phyloP scores from a whole-genome alignment of 345 rosid species.

The Pelargonium nanum region DNA sequence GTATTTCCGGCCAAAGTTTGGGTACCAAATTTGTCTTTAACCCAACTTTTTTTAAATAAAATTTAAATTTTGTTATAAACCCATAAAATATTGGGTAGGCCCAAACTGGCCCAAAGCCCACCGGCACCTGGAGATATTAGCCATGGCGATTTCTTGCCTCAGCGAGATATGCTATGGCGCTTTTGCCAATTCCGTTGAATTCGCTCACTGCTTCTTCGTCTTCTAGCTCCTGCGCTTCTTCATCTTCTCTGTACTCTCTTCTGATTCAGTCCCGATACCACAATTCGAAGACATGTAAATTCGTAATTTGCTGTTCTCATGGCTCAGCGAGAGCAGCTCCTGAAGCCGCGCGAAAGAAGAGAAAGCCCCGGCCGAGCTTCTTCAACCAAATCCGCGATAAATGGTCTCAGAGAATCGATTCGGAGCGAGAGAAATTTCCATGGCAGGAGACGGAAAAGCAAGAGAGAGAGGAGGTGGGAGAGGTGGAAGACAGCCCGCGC shows the following conservation, averaged over 20 bases:
- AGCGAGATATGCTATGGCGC: no score
- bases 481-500: no score
- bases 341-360: conserved; percentile 27
- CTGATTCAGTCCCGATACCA: conserved; percentile 12
- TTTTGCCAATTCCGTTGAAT: conserved; percentile 23
- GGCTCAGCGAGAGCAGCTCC: conserved; percentile 14
- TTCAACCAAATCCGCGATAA: conserved; percentile 58
- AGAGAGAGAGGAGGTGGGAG: no score
- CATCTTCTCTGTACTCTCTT: conserved; percentile 14
- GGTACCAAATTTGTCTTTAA: no score
- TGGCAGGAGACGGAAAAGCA: no score
- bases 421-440: conserved; percentile 44
- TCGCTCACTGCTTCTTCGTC: conserved; percentile 14
- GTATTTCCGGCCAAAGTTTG: no score
- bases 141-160: no score
- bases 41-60: no score
- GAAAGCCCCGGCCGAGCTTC: conserved; percentile 64
- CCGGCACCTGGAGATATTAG: no score
- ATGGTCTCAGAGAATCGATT: conserved; percentile 50
- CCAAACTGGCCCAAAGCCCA: no score
- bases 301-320: conserved; percentile 18
- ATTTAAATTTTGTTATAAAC: no score
- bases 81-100: no score
- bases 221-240: conserved; percentile 2
- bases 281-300: conserved; percentile 8